Evolutionary conservation across 805 yeast species (phyloP), one percentile per base, ranked within the genome.

Genomic region (Suhomyces vadensis): DNA sequence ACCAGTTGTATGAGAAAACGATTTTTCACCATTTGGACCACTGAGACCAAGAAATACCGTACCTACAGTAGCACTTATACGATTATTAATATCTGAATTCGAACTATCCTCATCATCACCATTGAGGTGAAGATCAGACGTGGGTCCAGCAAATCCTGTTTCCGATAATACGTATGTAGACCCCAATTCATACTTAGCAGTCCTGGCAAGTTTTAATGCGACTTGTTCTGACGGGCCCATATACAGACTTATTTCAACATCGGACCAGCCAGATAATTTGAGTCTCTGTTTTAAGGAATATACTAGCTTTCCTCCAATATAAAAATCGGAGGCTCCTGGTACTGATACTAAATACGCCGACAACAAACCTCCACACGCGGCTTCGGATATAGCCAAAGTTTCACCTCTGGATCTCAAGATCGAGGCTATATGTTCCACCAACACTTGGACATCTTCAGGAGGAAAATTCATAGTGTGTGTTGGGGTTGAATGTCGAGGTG

Each of bases 141-240:
- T 68, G 1, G 95, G 94, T 1, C 95, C 95, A 0, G 96, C 95
- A 71, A 85, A 84, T 1, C 96, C 96, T 1, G 94, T 83, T 61
- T 88, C 96, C 1, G 91, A 83, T 14, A 88, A 70, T 3, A 87
- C 89, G 63, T 82, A 88, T 0, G 91, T 85, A 2, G 90, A 82
- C 0, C 95, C 95, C 51, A 87, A 74, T 59, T 88, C 96, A 48
- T 87, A 78, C 56, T 83, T 75, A 43, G 90, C 71, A 51, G 86
- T 87, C 41, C 96, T 73, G 1, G 96, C 96, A 51, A 88, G 70
- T 54, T 87, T 76, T 48, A 81, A 59, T 2, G 86, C 95, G 13
- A 86, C 95, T 36, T 73, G 75, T 54, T 83, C 89, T 31, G 85
- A 76, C 3, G 96, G 95, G 0, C 95, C 96, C 35, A 91, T 86